phyloP scores from a whole-genome alignment of 2,329 filamentous ascomycete genomes.

The Fusarium verrucosum region DNA sequence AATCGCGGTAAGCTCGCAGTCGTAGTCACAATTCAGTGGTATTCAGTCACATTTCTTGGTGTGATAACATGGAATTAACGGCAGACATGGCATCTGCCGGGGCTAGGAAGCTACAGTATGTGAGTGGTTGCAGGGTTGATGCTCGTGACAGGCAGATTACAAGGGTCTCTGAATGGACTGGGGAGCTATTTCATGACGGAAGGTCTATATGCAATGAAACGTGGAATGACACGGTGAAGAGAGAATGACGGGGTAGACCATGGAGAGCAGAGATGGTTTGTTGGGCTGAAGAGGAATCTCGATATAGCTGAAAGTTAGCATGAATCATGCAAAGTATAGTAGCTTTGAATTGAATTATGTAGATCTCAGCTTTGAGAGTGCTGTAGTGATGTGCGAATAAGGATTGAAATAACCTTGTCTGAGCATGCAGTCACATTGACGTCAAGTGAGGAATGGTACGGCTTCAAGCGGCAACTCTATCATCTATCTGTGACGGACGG shows the following conservation, averaged over 20 bases:
- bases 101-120: constrained; percentile 10
- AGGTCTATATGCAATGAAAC: constrained; percentile 25
- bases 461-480: background rate
- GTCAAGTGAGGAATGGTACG: constrained; percentile 27
- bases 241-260: constrained; percentile 17
- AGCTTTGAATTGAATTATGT: no score
- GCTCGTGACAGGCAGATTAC: constrained; percentile 21
- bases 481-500: background rate
- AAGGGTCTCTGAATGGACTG: constrained; percentile 9
- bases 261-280: background rate
- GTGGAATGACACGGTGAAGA: constrained; percentile 20
- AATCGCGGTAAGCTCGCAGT: background rate
- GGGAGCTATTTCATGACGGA: constrained; percentile 22
- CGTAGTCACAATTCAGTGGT: background rate
- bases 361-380: no score
- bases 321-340: background rate
- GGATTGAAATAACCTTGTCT: constrained; percentile 10
- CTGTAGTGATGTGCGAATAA: constrained; percentile 4
- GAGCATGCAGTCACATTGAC: constrained; percentile 37
- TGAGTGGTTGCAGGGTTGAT: background rate
- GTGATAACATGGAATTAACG: constrained; percentile 31
- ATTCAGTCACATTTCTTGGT: background rate
- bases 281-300: background rate
- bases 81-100: constrained; percentile 32
- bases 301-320: background rate